phyloP scores from a whole-genome alignment of 1,284 basidiomycete genomes.

The Coniophora puteana region DNA sequence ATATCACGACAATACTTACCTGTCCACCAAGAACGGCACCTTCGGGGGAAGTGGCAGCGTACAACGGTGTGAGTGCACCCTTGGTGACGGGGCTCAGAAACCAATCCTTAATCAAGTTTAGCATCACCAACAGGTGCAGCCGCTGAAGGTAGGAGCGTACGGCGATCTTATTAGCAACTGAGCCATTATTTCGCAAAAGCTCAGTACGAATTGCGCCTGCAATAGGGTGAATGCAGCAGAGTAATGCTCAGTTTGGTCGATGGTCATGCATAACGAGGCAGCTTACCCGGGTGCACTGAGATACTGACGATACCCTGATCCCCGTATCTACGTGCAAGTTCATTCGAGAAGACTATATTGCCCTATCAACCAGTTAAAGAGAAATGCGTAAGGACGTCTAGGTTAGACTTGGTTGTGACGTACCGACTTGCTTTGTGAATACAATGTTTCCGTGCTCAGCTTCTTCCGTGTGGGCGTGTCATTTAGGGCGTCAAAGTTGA shows the following conservation, averaged over 20 bases:
- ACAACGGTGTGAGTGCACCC: constrained; percentile 31
- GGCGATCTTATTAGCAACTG: not conserved
- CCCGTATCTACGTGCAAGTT: constrained; percentile 5
- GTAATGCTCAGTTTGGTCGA: no score
- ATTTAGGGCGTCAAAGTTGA: constrained; percentile 30
- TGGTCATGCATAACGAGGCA: not conserved
- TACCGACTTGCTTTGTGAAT: constrained; percentile 42
- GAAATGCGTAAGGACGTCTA: not conserved
- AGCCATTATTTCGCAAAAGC: not conserved
- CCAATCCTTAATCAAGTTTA: constrained; percentile 7
- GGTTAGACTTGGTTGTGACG: constrained; percentile 2
- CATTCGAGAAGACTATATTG: constrained; percentile 3
- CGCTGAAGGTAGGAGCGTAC: no score
- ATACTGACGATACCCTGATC: constrained; percentile 7
- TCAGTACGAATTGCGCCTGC: not conserved
- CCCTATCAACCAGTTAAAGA: constrained; percentile 2
- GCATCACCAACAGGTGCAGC: not conserved
- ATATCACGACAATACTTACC: constrained; percentile 10
- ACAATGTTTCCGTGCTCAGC: constrained; percentile 24
- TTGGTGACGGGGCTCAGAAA: constrained; percentile 16
- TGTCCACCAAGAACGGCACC: constrained; percentile 20
- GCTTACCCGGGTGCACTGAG: constrained; percentile 9
- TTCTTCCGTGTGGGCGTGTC: constrained; percentile 29
- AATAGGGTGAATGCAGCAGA: no score
- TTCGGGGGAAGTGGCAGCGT: constrained; percentile 26